Base-by-base conservation (phyloP, 2,329 filamentous ascomycete species). In the Colletotrichum sp. region DNA sequence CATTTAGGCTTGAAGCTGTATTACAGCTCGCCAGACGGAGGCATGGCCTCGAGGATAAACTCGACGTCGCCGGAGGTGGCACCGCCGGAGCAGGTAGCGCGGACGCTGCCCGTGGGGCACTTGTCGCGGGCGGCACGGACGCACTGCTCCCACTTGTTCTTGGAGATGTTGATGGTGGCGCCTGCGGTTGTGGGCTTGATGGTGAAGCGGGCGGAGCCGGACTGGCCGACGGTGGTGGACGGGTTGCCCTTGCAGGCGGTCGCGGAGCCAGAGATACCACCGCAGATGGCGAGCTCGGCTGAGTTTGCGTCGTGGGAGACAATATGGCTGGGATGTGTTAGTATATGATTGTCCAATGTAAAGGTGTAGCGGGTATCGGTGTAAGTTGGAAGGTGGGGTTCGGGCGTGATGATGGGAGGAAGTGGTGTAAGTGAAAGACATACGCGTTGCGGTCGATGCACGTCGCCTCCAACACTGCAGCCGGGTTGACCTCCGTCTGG, bases 61-160 rank as follows among this genome's bases (percentile, higher is more conserved):
- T 79, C 81, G 8, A 89, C 84, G 77, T 89, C 83, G 38, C 88
- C 88, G 21, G 77, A 83, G 56, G 84, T 87, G 34, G 87, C 88
- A 7, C 87, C 89, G 16, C 88, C 88, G 8, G 84, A 79, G 80
- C 89, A 91, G 2, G 85, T 86, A 30, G 83, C 87, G 52, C 81
- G 83, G 79, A 89, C 83, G 75, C 86, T 89, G 21, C 88, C 88
- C 9, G 85, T 87, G 24, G 88, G 88, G 79, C 89, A 90, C 61
- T 86, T 85, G 73, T 87, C 86, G 71, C 87, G 81, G 65, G 89
- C 90, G 18, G 90, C 89, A 55, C 88, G 85, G 67, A 91, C 85
- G 79, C 90, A 91, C 66, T 85, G 83, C 81, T 91, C 87, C 89
- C 89, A 90, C 28, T 86, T 83, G 24, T 84, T 85, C 82, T 90